These are phyloP conservation scores for Neocatenulostroma microsporum DNA, from an alignment of 2,329 filamentous ascomycete genomes.

Conservation along the genomic window DNA sequence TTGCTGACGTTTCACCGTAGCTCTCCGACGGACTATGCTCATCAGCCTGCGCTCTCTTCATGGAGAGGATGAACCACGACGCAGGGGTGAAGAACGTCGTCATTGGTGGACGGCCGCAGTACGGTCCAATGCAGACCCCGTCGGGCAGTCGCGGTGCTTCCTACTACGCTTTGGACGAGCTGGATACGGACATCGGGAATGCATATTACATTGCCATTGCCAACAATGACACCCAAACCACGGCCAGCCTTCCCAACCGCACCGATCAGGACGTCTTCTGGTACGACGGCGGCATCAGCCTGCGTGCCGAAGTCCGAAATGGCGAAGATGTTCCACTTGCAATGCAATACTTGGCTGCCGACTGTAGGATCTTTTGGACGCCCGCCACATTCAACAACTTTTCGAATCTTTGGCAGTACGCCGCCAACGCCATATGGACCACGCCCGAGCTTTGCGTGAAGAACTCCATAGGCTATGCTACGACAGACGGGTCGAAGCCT, in stretches of 20 bases:
- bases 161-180: background rate
- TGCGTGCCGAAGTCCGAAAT: conserved; percentile 32
- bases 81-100: conserved; percentile 23
- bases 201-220: background rate
- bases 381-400: conserved; percentile 31
- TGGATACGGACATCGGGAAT: background rate
- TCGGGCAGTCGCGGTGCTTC: conserved; percentile 17
- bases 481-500: no score
- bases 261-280: conserved; percentile 22
- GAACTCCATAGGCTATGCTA: no score
- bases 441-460: no score
- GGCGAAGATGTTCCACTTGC: conserved; percentile 28
- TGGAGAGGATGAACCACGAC: conserved; percentile 24
- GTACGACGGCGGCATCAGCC: conserved; percentile 27
- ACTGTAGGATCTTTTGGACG: conserved; percentile 35
- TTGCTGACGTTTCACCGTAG: no score
- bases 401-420: conserved; percentile 31
- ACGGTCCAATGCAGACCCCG: conserved; percentile 24
- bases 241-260: no score
- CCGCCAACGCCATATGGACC: conserved; percentile 26
- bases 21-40: conserved; percentile 23
- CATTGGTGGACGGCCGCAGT: conserved; percentile 20
- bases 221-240: background rate
- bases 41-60: conserved; percentile 23
- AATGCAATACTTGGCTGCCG: conserved; percentile 33